Evolutionary conservation across 768 basidiomycete genomes (phyloP).

Genomic region (Psilocybe subaeruginosa): DNA sequence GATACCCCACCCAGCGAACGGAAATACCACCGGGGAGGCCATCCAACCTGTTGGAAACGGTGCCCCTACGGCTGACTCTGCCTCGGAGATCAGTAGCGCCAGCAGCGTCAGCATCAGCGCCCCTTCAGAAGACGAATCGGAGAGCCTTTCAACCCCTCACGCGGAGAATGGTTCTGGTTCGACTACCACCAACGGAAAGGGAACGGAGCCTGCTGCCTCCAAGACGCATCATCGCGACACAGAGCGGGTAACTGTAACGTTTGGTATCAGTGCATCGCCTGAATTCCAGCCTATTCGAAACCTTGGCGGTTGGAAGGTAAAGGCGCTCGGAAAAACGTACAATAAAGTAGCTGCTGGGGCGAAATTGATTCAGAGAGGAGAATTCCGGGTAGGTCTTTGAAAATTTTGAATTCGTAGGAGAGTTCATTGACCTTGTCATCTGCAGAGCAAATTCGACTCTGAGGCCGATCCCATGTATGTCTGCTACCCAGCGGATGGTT

Average conservation of each 20-base stretch:
- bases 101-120: constrained; percentile 5
- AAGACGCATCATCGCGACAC: constrained; percentile 15
- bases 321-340: constrained; percentile 46
- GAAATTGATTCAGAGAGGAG: constrained; percentile 42
- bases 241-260: constrained; percentile 41
- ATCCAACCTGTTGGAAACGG: constrained; percentile 6
- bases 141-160: not conserved
- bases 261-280: constrained; percentile 50
- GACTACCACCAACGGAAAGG: not conserved
- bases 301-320: constrained; percentile 49
- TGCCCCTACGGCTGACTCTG: not conserved
- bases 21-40: constrained; percentile 7
- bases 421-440: not conserved
- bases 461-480: constrained; percentile 48
- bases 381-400: constrained; percentile 41
- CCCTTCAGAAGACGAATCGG: not conserved
- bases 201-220: not conserved
- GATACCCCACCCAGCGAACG: constrained; percentile 21
- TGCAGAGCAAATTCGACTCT: constrained; percentile 49
- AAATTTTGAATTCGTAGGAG: not conserved
- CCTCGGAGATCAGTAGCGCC: constrained; percentile 3
- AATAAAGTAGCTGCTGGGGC: constrained; percentile 39
- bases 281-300: constrained; percentile 43
- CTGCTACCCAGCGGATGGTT: constrained; percentile 51
- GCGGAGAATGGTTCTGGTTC: not conserved